These are phyloP conservation scores for Zygotorulaspora sp. DNA, from an alignment of 805 yeast species.

Conservation along the genomic window DNA sequence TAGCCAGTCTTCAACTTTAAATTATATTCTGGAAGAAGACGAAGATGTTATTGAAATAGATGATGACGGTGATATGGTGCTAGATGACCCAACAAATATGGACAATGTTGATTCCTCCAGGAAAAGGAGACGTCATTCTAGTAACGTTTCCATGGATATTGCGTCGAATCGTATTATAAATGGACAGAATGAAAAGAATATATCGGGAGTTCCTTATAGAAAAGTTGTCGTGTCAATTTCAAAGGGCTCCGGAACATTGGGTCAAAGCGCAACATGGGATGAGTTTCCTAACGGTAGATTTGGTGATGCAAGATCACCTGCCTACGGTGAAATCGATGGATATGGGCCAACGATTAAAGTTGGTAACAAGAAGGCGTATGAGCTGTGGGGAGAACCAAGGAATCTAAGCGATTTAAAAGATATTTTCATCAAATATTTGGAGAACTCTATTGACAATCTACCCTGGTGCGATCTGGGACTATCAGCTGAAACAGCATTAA, in stretches of 20 bases:
- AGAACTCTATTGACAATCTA: conserved; percentile 66
- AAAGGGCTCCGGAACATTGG: conserved; percentile 76
- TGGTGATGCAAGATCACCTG: conserved; percentile 93
- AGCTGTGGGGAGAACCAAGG: conserved; percentile 78
- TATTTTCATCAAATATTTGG: conserved; percentile 66
- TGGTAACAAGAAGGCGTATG: conserved; percentile 58
- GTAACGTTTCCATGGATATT: conserved; percentile 27
- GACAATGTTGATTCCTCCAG: conserved; percentile 11
- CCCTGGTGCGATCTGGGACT: conserved; percentile 93
- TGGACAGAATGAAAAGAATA: conserved; percentile 28
- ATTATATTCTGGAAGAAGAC: conserved; percentile 44
- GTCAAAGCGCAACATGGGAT: conserved; percentile 94
- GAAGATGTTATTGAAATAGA: conserved; percentile 24
- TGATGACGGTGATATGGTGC: conserved; percentile 32
- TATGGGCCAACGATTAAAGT: conserved; percentile 90
- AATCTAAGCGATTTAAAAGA: conserved; percentile 54
- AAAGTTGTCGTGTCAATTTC: conserved; percentile 70
- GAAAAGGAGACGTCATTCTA: conserved; percentile 34
- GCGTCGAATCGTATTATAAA: conserved; percentile 42
- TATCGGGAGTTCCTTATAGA: conserved; percentile 39
- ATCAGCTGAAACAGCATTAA: conserved; percentile 84
- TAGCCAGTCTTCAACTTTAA: conserved; percentile 52
- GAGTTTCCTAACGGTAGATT: conserved; percentile 95
- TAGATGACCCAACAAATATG: conserved; percentile 18
- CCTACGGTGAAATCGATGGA: conserved; percentile 97